These are phyloP conservation scores for Hemerocallis citrina DNA, from an alignment of 106 monocot species.

Conservation along the genomic window DNA sequence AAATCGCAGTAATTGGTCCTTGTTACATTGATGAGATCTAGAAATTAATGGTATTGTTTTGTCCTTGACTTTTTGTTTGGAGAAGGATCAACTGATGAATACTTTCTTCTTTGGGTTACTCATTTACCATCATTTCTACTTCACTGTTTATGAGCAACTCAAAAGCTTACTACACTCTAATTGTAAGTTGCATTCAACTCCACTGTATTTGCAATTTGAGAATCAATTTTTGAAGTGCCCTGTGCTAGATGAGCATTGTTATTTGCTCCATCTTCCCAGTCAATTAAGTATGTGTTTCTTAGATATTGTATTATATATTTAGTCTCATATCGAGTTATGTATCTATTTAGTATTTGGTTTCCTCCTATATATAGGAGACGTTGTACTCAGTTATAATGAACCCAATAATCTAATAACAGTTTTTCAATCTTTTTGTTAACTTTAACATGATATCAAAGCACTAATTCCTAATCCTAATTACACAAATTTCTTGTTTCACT, in stretches of 20 bases:
- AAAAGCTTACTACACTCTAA: slow-evolving; percentile 49
- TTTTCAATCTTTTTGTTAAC: no score
- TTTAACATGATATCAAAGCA: no score
- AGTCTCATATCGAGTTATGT: no score
- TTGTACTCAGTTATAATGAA: no score
- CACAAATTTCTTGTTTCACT: no score
- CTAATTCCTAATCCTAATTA: no score
- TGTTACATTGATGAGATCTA: background rate
- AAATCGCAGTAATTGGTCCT: background rate
- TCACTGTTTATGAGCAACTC: slow-evolving; percentile 61
- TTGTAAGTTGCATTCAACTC: slow-evolving; percentile 30
- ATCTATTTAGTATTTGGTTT: no score
- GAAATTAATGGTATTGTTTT: background rate
- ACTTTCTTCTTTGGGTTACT: background rate
- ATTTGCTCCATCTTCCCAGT: background rate
- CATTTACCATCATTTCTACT: slow-evolving; percentile 17
- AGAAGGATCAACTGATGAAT: background rate
- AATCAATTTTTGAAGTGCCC: background rate
- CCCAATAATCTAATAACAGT: no score
- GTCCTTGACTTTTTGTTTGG: background rate
- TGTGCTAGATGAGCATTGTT: background rate
- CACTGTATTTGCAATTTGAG: background rate
- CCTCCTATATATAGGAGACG: no score
- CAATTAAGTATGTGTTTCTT: background rate
- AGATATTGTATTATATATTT: no score